Conservation (phyloP, 352 stramenopile species). For the Pythium aphanidermatum region DNA sequence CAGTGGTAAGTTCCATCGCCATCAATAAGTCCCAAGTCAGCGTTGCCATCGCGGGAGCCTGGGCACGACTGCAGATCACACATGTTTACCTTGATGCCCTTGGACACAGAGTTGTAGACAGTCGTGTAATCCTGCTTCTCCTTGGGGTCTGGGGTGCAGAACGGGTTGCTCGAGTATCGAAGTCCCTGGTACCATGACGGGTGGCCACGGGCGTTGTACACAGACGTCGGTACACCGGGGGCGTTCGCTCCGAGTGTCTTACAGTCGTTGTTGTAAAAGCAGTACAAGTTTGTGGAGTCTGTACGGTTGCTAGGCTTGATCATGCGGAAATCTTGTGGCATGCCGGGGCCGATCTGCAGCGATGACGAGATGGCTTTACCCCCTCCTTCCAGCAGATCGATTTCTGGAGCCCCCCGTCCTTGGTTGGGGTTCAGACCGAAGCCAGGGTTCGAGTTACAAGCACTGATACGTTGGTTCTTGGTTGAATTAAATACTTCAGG, state of each 20-base stretch:
- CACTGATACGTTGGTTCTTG: constrained; percentile 78
- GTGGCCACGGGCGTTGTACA: constrained; percentile 35
- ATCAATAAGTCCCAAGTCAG: constrained; percentile 53
- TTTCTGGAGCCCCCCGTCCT: constrained; percentile 88
- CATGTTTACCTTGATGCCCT: constrained; percentile 41
- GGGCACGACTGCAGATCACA: constrained; percentile 37
- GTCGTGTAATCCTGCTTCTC: constrained; percentile 30
- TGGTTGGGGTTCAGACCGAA: constrained; percentile 80
- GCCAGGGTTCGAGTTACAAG: constrained; percentile 82
- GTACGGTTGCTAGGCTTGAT: constrained; percentile 34
- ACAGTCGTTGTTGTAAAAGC: constrained; percentile 33
- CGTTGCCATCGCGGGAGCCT: constrained; percentile 41
- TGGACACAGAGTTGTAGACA: constrained; percentile 31
- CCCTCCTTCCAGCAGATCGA: constrained; percentile 91
- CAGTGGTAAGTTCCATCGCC: constrained; percentile 18
- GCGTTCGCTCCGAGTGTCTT: constrained; percentile 41
- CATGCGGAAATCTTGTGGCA: constrained; percentile 46
- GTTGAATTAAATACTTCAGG: constrained; percentile 51
- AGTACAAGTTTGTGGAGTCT: constrained; percentile 24
- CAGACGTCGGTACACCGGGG: constrained; percentile 30
- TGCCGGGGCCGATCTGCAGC: constrained; percentile 77
- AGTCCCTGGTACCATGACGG: constrained; percentile 54
- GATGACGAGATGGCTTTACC: constrained; percentile 79
- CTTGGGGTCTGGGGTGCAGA: constrained; percentile 17
- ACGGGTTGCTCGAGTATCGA: constrained; percentile 42